Evolutionary conservation across 192 early-diverging fungal species (phyloP), one percentile per base, ranked within the genome.

Genomic region (Backusella australiensis): DNA sequence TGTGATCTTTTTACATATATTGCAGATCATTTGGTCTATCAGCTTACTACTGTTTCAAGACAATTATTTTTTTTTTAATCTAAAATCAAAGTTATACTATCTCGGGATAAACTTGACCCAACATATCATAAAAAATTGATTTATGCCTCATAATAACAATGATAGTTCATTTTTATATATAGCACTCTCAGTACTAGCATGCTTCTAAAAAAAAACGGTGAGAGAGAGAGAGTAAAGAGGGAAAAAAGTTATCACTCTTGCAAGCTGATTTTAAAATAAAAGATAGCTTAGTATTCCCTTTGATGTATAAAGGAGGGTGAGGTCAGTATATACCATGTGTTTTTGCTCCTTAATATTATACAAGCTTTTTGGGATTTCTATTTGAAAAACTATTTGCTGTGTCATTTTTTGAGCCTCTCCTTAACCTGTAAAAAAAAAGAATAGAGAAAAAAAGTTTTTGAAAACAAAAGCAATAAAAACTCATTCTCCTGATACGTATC

Each of bases 181-280:
- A 23, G 4, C 0, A 53, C 21, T 26, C 2, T 56, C 3, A 56
- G 2, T 19, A 56, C 21, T 56, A 23, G n/a, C 21, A 19, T 56
- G 21, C 21, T 56, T 56, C 53, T 56, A 56, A 23, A 23, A 59
- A 56, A 56, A 59, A 59, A 59, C 23, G 26, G 1, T 12, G 23
- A 49, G 46, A 19, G 17, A 59, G 26, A 29, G 9, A 63, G 26
- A 63, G 26, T 12, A 63, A 26, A 63, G 42, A 44, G 15, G 56
- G 23, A n/a, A 29, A 63, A 29, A 63, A 63, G 26, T 14, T 63
- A 29, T 5, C 56, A 63, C 11, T 63, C 56, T 63, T 63, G 56
- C n/a, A 63, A 63, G 56, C 56, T 63, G 56, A 63, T 63, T 63
- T 63, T 63, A 23, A 63, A 63, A 63, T 63, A 29, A 63, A 53